Evolutionary conservation across 2,329 filamentous ascomycete species (phyloP).

Genomic region (Aspergillus sp.): DNA sequence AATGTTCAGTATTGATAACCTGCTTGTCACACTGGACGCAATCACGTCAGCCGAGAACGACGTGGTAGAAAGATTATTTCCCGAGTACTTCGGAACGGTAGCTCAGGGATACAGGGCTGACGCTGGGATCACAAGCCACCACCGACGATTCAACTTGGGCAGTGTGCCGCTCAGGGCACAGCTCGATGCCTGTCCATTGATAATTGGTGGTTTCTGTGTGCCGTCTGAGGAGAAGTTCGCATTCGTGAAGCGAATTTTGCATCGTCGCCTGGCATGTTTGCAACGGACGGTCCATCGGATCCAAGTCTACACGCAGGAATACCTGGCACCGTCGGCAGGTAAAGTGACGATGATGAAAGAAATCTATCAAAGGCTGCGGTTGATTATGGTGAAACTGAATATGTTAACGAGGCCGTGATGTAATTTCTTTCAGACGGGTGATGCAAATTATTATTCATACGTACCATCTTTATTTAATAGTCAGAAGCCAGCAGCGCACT

Average conservation of each 20-base stretch:
- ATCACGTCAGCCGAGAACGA: slow-evolving; percentile 17
- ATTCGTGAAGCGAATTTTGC: slow-evolving; percentile 28
- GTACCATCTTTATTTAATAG: background rate
- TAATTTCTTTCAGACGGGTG: background rate
- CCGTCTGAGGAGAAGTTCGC: slow-evolving; percentile 27
- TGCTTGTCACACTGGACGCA: slow-evolving; percentile 26
- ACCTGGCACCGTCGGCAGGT: slow-evolving; percentile 20
- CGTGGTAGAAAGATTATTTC: slow-evolving; percentile 14
- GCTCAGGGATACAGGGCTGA: slow-evolving; percentile 10
- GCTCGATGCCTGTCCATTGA: slow-evolving; percentile 26
- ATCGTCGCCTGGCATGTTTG: slow-evolving; percentile 28
- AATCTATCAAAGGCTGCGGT: slow-evolving; percentile 29
- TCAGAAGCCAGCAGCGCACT: background rate
- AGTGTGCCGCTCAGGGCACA: slow-evolving; percentile 19
- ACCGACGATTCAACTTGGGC: slow-evolving; percentile 6
- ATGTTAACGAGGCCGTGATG: slow-evolving; percentile 17
- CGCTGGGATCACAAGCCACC: background rate
- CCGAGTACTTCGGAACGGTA: slow-evolving; percentile 11
- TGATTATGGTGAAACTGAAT: slow-evolving; percentile 31
- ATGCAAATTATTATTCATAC: background rate
- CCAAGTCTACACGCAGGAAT: slow-evolving; percentile 25
- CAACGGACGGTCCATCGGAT: slow-evolving; percentile 28
- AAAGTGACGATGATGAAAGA: slow-evolving; percentile 32
- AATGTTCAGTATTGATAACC: slow-evolving; percentile 30
- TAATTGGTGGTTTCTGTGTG: slow-evolving; percentile 27